Conservation (phyloP, 1,284 basidiomycete species). For the Ceratobasidium sp. region DNA sequence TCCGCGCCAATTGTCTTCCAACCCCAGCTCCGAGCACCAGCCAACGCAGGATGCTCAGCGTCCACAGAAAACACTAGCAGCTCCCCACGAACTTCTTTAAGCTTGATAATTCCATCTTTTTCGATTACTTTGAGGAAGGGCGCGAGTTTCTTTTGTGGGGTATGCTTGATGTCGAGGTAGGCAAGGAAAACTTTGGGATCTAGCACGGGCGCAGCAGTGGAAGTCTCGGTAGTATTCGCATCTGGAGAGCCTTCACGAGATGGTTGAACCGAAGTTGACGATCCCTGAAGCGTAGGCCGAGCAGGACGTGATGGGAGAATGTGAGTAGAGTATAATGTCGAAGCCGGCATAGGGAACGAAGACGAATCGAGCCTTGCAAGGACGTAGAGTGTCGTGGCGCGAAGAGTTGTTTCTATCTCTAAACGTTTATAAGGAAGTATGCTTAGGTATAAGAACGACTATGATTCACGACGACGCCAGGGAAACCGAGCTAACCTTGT, state of each 20-base stretch:
- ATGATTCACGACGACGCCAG: too few species aligned
- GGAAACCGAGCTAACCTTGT: conserved; percentile 49
- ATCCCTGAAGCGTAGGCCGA: conserved; percentile 54
- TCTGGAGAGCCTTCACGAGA: neutral
- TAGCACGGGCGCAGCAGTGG: conserved; percentile 56
- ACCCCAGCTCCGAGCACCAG: conserved; percentile 59
- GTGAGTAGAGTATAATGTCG: conserved; percentile 80
- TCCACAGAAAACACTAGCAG: conserved; percentile 74
- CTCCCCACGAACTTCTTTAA: conserved; percentile 80
- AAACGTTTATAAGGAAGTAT: conserved; percentile 13
- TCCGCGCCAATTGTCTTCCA: conserved; percentile 75
- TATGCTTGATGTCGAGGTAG: conserved; percentile 73
- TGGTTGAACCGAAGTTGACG: neutral
- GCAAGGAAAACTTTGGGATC: conserved; percentile 56
- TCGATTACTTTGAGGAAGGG: conserved; percentile 81
- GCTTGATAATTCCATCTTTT: conserved; percentile 76
- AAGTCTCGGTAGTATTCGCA: conserved; percentile 58
- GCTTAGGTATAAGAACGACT: neutral
- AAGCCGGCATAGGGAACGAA: conserved; percentile 77
- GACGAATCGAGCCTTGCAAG: conserved; percentile 66
- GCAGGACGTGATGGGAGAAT: conserved; percentile 82
- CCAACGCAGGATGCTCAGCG: conserved; percentile 69
- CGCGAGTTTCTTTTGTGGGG: conserved; percentile 81
- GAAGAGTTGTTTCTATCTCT: conserved; percentile 77
- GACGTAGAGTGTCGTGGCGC: conserved; percentile 75